Percentiles rank a stretch among this genome's conserved stretches.
Evolutionary conservation across 1,284 basidiomycete genomes (phyloP).

Genomic region (Anthracocystis setariae): DNA sequence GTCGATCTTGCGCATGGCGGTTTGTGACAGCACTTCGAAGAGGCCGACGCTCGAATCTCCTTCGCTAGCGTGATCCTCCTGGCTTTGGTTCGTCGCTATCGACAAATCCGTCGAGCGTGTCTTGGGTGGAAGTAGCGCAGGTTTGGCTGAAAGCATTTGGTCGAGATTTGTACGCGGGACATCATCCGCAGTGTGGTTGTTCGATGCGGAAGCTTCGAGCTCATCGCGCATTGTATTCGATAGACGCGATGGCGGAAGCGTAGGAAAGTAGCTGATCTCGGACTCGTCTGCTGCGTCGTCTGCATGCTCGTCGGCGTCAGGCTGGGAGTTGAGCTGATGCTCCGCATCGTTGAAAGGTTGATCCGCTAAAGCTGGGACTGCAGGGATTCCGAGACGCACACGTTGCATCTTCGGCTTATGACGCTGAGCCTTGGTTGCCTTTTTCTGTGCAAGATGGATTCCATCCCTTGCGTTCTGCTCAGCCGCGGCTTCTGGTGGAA

Average conservation of each 20-base stretch:
- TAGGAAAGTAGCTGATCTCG: constrained; percentile 43
- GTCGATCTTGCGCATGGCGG: constrained; percentile 20
- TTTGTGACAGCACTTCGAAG: constrained; percentile 38
- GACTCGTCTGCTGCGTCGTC: constrained; percentile 23
- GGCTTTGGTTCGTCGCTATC: neutral
- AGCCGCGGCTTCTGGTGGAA: neutral
- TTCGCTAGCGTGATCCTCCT: constrained; percentile 5
- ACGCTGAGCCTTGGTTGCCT: constrained; percentile 1
- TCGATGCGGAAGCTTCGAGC: neutral
- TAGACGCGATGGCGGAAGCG: constrained; percentile 14
- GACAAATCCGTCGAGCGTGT: neutral
- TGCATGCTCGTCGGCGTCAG: constrained; percentile 4
- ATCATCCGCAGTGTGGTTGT: neutral
- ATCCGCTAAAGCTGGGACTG: constrained; percentile 11
- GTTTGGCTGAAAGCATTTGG: neutral
- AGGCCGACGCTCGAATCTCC: constrained; percentile 18
- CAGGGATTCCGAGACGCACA: constrained; percentile 11
- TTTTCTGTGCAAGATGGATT: constrained; percentile 6
- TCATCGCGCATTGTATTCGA: neutral
- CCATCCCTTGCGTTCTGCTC: neutral
- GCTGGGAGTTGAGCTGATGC: constrained; percentile 28
- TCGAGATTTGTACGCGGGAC: neutral
- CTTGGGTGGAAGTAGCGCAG: neutral
- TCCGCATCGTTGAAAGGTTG: constrained; percentile 27
- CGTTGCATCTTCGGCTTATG: constrained; percentile 27